These are phyloP conservation scores for Durio zibethinus DNA, from an alignment of 345 rosid genomes.

Conservation along the genomic window DNA sequence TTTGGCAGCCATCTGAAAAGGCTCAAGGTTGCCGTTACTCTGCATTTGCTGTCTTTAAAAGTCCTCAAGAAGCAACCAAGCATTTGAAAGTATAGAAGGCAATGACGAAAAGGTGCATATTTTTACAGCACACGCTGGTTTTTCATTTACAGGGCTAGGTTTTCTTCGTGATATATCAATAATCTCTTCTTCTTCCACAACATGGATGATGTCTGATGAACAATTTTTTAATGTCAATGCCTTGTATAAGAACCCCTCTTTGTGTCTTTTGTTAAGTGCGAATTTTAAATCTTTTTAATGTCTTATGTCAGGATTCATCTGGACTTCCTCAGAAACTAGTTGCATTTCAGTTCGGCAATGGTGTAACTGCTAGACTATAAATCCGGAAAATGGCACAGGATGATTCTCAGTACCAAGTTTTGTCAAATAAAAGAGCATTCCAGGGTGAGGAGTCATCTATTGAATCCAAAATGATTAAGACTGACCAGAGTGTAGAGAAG, in stretches of 20 bases:
- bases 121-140: background rate
- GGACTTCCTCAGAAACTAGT: conserved; percentile 65
- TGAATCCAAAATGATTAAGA: conserved; percentile 38
- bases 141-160: background rate
- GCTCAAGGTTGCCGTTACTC: conserved; percentile 42
- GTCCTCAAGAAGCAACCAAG: conserved; percentile 58
- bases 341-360: conserved; percentile 31
- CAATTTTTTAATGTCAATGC: background rate
- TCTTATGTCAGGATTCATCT: conserved; percentile 49
- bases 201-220: background rate
- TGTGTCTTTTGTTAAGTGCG: background rate
- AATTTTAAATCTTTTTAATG: too few relatives aligned
- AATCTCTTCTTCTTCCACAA: background rate
- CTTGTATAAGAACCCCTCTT: background rate
- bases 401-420: conserved; percentile 12
- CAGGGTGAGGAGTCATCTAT: conserved; percentile 31
- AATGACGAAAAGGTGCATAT: conserved; percentile 43
- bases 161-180: background rate
- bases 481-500: conserved; percentile 20
- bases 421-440: conserved; percentile 37
- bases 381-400: conserved; percentile 53
- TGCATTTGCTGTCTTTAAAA: conserved; percentile 47
- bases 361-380: conserved; percentile 35
- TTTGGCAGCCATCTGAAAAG: conserved; percentile 51
- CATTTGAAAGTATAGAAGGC: conserved; percentile 55